Percentiles rank a stretch among this genome's conserved stretches.
These are phyloP conservation scores for Penicillium cosmopolitanum DNA, from an alignment of 495 filamentous ascomycete species.

Conservation along the genomic window DNA sequence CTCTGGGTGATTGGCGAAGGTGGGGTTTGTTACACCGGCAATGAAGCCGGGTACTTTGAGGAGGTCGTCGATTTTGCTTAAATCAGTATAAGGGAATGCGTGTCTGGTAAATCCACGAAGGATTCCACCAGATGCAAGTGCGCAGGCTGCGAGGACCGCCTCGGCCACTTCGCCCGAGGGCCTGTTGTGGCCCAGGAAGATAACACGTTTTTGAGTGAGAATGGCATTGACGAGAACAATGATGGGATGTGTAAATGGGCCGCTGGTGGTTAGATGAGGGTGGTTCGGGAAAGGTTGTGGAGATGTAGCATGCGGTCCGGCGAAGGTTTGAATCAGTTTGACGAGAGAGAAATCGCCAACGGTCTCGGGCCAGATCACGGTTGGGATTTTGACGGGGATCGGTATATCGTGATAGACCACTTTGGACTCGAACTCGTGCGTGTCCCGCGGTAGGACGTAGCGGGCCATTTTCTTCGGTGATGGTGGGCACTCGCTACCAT, in stretches of 20 bases:
- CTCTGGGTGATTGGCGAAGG: slow-evolving; percentile 89
- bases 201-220: slow-evolving; percentile 93
- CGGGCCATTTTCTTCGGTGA: slow-evolving; percentile 54
- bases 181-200: slow-evolving; percentile 93
- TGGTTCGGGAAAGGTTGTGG: slow-evolving; percentile 89
- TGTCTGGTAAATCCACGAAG: slow-evolving; percentile 94
- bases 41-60: slow-evolving; percentile 96
- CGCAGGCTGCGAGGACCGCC: slow-evolving; percentile 91
- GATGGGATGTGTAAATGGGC: slow-evolving; percentile 63
- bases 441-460: slow-evolving; percentile 82
- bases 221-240: slow-evolving; percentile 63
- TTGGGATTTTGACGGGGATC: slow-evolving; percentile 93
- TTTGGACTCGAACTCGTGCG: slow-evolving; percentile 93
- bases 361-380: slow-evolving; percentile 89
- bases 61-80: slow-evolving; percentile 96
- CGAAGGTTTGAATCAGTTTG: slow-evolving; percentile 94
- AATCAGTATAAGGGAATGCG: slow-evolving; percentile 97
- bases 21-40: slow-evolving; percentile 96
- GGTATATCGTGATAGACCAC: slow-evolving; percentile 95
- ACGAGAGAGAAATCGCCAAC: slow-evolving; percentile 98
- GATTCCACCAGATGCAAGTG: slow-evolving; percentile 92
- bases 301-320: slow-evolving; percentile 73
- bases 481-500: slow-evolving; percentile 36
- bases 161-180: slow-evolving; percentile 94
- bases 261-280: slow-evolving; percentile 90